Base-by-base conservation (phyloP, 495 filamentous ascomycete genomes). In the Coniosporium apollinis region DNA sequence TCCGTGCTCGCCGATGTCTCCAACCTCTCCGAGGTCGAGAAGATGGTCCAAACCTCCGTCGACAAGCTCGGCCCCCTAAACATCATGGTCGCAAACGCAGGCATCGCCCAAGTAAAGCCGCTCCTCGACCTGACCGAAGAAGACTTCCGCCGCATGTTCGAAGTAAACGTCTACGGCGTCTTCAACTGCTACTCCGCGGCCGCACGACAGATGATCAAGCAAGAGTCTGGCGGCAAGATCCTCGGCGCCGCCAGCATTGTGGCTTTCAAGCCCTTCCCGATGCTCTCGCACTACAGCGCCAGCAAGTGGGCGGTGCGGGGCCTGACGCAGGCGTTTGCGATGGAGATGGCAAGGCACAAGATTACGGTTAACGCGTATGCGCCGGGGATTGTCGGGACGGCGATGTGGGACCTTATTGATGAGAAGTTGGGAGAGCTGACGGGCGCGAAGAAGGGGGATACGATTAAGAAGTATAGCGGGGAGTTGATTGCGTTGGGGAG, bases 351-450 rank as follows among this genome's bases (percentile, higher is more conserved):
- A 1, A 29, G 42, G 33, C 61, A 74, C 37, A 53, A 64, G 29
- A 78, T 78, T 48, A 74, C 72, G 1, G 70, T 60, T 4, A 76
- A 76, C 42, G 62, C 66, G 4, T 76, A 74, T 39, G 72, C 68
- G 0, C 72, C 72, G 0, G 73, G 74, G 0, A 69, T 76, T 34
- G 67, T 79, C 1, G 67, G 61, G 0, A 77, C 73, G 3, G 50
- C 54, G 0, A 75, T 74, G 67, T 74, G 70, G 69, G 70, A 70
- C 34, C 35, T 60, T 3, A 72, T 76, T 39, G 68, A 70, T 35
- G 57, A 64, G 40, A 60, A 58, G 37, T 29, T 73, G 21, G 65
- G 57, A 7, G 51, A 60, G 49, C 52, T 51, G 28, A 51, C 40
- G 16, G 69, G 65, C 3, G 38, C 51, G 16, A 46, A 41, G 31